A percentile compares a stretch with the other conserved stretches of the same genome.
Conservation (phyloP, 192 early-diverging fungal genomes). For the Chytriomyces sp. region DNA sequence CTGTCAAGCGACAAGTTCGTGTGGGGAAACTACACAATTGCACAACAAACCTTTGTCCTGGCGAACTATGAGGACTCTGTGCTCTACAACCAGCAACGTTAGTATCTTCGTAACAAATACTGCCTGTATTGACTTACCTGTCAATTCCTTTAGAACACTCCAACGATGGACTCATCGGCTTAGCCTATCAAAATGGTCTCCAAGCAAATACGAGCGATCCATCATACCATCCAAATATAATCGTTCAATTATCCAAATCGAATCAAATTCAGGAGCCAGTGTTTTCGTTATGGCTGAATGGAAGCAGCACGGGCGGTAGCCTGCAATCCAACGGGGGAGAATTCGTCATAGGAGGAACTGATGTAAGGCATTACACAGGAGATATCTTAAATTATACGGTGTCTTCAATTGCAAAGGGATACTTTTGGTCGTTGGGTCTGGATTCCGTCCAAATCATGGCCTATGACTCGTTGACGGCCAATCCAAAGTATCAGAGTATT, state of each 20-base stretch:
- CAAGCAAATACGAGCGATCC: background rate
- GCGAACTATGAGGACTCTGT: background rate
- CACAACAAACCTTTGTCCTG: background rate
- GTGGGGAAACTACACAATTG: background rate
- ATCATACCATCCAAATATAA: background rate
- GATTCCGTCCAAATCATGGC: background rate
- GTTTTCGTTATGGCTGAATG: background rate
- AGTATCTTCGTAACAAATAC: background rate
- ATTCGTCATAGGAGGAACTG: background rate
- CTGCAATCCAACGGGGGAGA: background rate
- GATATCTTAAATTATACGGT: background rate
- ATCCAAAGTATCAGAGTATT: background rate
- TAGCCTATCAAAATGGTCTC: background rate
- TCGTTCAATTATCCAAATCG: background rate
- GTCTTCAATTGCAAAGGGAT: background rate
- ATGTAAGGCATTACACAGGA: background rate
- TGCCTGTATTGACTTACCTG: too few species aligned
- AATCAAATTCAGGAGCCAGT: background rate
- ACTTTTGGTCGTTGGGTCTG: background rate
- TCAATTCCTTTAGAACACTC: background rate
- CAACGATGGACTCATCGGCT: background rate
- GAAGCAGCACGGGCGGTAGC: background rate
- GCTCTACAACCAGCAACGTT: background rate
- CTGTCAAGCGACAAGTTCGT: background rate
- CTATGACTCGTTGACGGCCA: background rate